These are phyloP conservation scores for Apocynum venetum DNA, from an alignment of 257 asterid genomes.

Conservation along the genomic window DNA sequence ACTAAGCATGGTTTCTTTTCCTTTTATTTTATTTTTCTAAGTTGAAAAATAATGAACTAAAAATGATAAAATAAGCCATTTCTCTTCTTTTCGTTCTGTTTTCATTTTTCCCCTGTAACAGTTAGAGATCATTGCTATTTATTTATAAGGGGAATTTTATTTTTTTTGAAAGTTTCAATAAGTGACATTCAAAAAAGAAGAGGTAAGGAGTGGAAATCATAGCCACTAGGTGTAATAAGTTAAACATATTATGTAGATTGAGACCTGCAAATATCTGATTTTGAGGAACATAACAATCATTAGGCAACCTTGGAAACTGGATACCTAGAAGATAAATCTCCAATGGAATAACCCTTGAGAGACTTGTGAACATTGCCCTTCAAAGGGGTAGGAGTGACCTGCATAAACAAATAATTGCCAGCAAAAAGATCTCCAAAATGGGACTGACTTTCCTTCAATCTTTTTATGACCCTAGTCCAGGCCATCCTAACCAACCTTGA, in stretches of 20 bases:
- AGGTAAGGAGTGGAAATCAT: not conserved
- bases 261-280: no score
- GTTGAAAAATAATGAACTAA: no score
- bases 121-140: no score
- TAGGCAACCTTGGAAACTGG: slow-evolving; percentile 8
- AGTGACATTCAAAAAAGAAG: not conserved
- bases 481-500: slow-evolving; percentile 37
- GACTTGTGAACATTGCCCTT: slow-evolving; percentile 19
- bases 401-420: slow-evolving; percentile 85
- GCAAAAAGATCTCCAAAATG: slow-evolving; percentile 83
- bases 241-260: no score
- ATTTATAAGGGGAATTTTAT: no score
- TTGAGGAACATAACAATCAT: not conserved
- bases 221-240: no score
- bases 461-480: slow-evolving; percentile 45
- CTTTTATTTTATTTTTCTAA: no score
- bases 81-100: no score
- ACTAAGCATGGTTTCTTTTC: no score
- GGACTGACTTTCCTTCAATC: slow-evolving; percentile 70
- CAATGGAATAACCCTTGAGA: not conserved
- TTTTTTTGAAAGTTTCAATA: no score
- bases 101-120: no score
- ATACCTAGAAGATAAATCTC: slow-evolving; percentile 5
- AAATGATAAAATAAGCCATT: no score
- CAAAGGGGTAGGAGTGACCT: slow-evolving; percentile 71